phyloP scores from a whole-genome alignment of 345 rosid species.

The Eutrema heterophyllum region DNA sequence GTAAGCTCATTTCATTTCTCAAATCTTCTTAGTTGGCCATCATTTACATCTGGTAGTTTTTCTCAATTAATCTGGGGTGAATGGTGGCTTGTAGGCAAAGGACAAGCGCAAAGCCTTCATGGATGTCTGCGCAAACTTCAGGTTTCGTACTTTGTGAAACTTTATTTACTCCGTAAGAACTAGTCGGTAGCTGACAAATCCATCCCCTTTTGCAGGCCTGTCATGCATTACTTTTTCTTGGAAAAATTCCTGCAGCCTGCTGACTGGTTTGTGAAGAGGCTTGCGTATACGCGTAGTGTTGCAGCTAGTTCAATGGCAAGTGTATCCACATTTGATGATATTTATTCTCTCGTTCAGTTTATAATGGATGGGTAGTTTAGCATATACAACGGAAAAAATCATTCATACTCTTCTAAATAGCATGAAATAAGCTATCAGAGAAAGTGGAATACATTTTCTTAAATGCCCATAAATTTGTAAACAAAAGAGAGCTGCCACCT shows the following conservation, averaged over 20 bases:
- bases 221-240: slow-evolving; percentile 89
- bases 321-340: slow-evolving; percentile 5
- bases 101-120: slow-evolving; percentile 82
- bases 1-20: slow-evolving; percentile 42
- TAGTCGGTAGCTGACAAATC: slow-evolving; percentile 12
- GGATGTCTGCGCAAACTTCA: slow-evolving; percentile 84
- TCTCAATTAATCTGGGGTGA: background rate
- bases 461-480: background rate
- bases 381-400: background rate
- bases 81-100: slow-evolving; percentile 50
- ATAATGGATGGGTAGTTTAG: background rate
- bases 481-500: background rate
- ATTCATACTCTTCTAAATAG: background rate
- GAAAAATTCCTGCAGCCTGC: slow-evolving; percentile 89
- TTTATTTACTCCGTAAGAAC: background rate
- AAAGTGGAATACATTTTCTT: background rate
- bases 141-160: slow-evolving; percentile 41
- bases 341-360: background rate
- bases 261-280: slow-evolving; percentile 99
- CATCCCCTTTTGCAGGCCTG: slow-evolving; percentile 65
- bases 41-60: slow-evolving; percentile 3
- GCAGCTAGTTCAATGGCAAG: slow-evolving; percentile 96
- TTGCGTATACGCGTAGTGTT: slow-evolving; percentile 91
- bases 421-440: background rate
- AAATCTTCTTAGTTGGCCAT: slow-evolving; percentile 9